Percentiles rank a stretch among this genome's conserved stretches.
Evolutionary conservation across 441 rosid genomes (phyloP).

Genomic region (Pelargonium citronellum): DNA sequence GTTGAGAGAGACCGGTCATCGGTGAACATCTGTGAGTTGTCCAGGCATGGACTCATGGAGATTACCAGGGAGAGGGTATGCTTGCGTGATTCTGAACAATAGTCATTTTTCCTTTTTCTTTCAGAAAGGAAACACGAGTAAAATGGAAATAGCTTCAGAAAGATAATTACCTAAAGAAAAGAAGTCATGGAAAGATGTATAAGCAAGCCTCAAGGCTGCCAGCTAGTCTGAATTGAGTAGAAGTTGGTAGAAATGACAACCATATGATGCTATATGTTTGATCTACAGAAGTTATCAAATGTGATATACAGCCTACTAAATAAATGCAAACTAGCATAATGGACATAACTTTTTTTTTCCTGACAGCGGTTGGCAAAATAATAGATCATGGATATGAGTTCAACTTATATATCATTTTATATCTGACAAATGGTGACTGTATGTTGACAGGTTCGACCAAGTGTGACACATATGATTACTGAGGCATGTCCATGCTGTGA

Average conservation of each 20-base stretch:
- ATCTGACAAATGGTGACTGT: conserved; percentile 17
- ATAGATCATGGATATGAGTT: conserved; percentile 8
- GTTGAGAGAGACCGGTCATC: conserved; percentile 83
- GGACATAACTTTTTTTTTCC: too few species aligned
- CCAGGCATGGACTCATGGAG: conserved; percentile 95
- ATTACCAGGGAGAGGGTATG: conserved; percentile 92
- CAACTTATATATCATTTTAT: conserved; percentile 8
- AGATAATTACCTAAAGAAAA: too few species aligned
- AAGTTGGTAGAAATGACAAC: too few species aligned
- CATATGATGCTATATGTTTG: too few species aligned
- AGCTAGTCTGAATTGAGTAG: too few species aligned
- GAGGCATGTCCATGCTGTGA: conserved; percentile 92
- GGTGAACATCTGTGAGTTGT: conserved; percentile 86
- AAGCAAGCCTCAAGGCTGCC: too few species aligned
- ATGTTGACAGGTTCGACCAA: conserved; percentile 80
- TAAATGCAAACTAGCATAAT: too few species aligned
- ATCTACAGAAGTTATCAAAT: too few species aligned
- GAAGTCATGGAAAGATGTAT: too few species aligned
- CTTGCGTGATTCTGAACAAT: conserved; percentile 7
- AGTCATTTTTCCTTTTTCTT: conserved; percentile 11
- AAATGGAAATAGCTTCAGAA: too few species aligned
- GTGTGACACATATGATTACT: conserved; percentile 90
- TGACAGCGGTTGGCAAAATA: neutral
- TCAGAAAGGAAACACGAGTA: neutral
- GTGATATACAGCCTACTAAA: too few species aligned